phyloP scores from a whole-genome alignment of 1,284 basidiomycete genomes.

The Ganoderma boninense region DNA sequence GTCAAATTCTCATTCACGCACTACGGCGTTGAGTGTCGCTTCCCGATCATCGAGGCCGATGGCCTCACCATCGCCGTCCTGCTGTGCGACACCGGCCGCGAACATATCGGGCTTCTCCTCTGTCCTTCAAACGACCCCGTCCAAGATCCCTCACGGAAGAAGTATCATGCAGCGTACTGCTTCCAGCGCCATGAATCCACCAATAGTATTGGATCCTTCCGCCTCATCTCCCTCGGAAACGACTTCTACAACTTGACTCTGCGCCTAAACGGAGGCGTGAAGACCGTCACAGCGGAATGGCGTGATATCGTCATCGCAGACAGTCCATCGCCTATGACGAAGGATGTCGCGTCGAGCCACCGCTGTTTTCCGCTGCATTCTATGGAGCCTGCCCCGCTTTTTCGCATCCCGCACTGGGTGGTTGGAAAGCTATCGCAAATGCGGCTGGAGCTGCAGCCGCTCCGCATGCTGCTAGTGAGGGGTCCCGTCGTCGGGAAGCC shows the following conservation, averaged over 20 bases:
- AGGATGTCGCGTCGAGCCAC: neutral
- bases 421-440: neutral
- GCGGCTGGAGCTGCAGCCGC: neutral
- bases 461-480: neutral
- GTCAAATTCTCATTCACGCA: neutral
- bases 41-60: constrained; percentile 8
- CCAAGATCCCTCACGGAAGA: neutral
- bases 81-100: neutral
- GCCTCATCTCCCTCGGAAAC: constrained; percentile 5
- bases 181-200: too few relatives aligned
- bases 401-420: constrained; percentile 8
- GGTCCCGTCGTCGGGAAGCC: neutral
- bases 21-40: constrained; percentile 9
- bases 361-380: neutral
- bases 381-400: neutral
- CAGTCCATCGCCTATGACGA: neutral
- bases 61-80: constrained; percentile 11
- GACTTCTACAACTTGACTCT: constrained; percentile 10
- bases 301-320: constrained; percentile 14
- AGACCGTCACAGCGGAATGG: constrained; percentile 11
- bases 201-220: neutral
- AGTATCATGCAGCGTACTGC: neutral
- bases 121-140: neutral
- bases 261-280: neutral
- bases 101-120: constrained; percentile 14